Base-by-base conservation (phyloP, 148 eudicot species). In the Vaccinium vitisidaea region DNA sequence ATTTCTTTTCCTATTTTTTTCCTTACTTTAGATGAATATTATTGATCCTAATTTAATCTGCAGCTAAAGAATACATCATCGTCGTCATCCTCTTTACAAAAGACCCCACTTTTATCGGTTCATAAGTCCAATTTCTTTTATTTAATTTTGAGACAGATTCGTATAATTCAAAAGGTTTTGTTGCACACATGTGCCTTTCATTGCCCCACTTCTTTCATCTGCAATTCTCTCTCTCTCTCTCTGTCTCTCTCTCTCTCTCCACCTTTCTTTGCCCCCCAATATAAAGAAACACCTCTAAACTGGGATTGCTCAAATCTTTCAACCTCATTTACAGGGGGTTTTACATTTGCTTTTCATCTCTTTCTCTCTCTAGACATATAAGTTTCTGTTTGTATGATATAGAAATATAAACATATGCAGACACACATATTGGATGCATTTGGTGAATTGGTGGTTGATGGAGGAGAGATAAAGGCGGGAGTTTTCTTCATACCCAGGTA, bases 141-240 rank as follows among this genome's bases (percentile, higher is more conserved):
- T 25, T 25, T 27, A 78, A 78, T 78, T 78, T 53, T 67, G 76
- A 25, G 83, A 46, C 43, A 67, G 76, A 82, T 67, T 82, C 70
- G 76, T 46, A 14, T 27, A 81, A 27, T 23, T 56, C 2, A 55
- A 82, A 49, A 15, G n/a, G 13, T 67, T 50, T 83, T 85, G 89
- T 88, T 83, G 84, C 85, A 32, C 85, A 63, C 89, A 88, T 88
- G 85, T 85, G 89, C 87, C 79, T 55, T 82, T 63, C 52, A 49
- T 69, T 23, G 43, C 27, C 75, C 59, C 52, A 74, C 71, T 71
- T 1, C 30, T 3, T 25, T n/a, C 79, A 59, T 78, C 61, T 18
- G 53, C 32, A 30, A 13, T 69, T 78, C 71, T 55, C 70, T 67
- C 13, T 25, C 56, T 53, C 56, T 53, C 56, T 53, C 56, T 53